Base-by-base conservation (phyloP, 768 basidiomycete genomes). In the Cystofilobasidium ferigula region DNA sequence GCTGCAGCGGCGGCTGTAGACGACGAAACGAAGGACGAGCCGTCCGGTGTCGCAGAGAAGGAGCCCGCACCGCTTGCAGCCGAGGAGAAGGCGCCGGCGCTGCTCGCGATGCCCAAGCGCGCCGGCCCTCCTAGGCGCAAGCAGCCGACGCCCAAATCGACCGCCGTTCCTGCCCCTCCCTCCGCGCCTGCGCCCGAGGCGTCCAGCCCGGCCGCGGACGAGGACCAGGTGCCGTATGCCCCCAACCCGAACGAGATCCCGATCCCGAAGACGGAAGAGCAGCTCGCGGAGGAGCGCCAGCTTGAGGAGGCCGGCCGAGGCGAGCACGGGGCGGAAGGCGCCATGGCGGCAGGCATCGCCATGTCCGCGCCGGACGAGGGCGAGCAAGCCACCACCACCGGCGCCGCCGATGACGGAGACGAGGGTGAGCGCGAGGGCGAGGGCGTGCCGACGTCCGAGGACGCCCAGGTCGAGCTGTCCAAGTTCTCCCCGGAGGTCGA, bases 321-420 rank as follows among this genome's bases (percentile, higher is more conserved):
- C 6, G 59, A 61, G 2, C 53, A 63, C 4, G 76, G 74, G n/a
- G 69, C 68, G 0, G 71, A 73, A 45, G 76, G 76, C 30, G 76
- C 75, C 14, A 53, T 59, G 20, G 70, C 69, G 4, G 75, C 76
- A 18, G 76, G 76, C 1, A 76, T 77, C 43, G 75, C 76, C 16
- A 56, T 76, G 40, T 70, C 68, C 1, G 67, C 71, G n/a, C 69
- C 70, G 24, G 53, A 34, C 34, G 42, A 67, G 61, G 32, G 28
- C 10, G 47, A 54, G 58, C 34, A 38, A 34, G 56, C 28, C 7
- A n/a, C n/a, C n/a, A n/a, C n/a, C n/a, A n/a, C n/a, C n/a, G n/a
- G n/a, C n/a, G n/a, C n/a, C n/a, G n/a, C n/a, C n/a, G n/a, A n/a
- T n/a, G n/a, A n/a, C n/a, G n/a, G n/a, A n/a, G n/a, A n/a, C n/a